A percentile compares a stretch with the other conserved stretches of the same genome.
Conservation (phyloP, 2,329 filamentous ascomycete species). For the Phyllosticta capitalensis region DNA sequence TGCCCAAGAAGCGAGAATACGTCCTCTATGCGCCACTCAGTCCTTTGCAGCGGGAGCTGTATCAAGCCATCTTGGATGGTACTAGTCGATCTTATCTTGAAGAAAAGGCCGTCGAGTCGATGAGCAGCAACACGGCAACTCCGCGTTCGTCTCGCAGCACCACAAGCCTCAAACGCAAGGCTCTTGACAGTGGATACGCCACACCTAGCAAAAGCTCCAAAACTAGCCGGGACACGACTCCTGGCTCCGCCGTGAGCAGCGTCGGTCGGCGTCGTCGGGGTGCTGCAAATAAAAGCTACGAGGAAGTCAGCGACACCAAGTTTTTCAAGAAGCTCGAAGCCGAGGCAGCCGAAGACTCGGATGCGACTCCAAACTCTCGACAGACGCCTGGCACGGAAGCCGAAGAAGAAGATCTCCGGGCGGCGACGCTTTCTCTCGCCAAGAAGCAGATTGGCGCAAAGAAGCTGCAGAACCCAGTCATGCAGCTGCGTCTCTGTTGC, state of each 20-base stretch:
- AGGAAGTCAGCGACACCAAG: constrained; percentile 68
- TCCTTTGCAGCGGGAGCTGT: constrained; percentile 80
- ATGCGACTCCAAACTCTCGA: constrained; percentile 27
- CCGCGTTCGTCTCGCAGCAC: constrained; percentile 34
- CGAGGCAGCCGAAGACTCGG: constrained; percentile 30
- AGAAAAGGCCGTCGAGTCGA: constrained; percentile 60
- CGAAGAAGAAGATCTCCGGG: constrained; percentile 54
- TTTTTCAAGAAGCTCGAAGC: constrained; percentile 74
- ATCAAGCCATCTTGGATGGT: constrained; percentile 59
- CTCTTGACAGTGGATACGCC: constrained; percentile 26
- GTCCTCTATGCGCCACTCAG: constrained; percentile 91
- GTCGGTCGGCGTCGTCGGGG: constrained; percentile 39
- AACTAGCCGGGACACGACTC: constrained; percentile 66
- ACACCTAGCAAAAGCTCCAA: constrained; percentile 62
- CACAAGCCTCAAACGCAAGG: constrained; percentile 49
- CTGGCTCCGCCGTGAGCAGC: constrained; percentile 46
- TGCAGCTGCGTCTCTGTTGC: constrained; percentile 85
- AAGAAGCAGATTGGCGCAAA: constrained; percentile 84
- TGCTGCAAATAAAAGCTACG: constrained; percentile 42
- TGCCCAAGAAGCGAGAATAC: constrained; percentile 97
- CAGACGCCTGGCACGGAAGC: constrained; percentile 36
- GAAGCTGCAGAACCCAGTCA: constrained; percentile 84
- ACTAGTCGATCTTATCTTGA: constrained; percentile 54
- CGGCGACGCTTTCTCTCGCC: constrained; percentile 63
- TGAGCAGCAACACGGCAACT: constrained; percentile 41